Conservation (phyloP, 257 asterid species). For the Cordia subcordata region DNA sequence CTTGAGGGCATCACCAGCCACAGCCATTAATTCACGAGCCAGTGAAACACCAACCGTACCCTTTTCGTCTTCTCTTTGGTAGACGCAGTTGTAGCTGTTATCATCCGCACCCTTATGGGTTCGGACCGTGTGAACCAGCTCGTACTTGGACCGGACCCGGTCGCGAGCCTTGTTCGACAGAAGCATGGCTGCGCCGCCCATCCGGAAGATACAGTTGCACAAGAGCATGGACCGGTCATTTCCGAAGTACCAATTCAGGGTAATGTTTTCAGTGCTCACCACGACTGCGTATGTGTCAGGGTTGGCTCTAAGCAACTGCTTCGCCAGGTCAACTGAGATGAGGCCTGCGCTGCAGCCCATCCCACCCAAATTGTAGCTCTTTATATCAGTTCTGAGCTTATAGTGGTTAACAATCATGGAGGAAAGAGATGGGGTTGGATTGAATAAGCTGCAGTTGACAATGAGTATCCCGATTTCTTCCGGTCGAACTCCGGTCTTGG, state of each 20-base stretch:
- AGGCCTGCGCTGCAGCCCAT: conserved; percentile 66
- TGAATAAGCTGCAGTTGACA: conserved; percentile 48
- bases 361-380: conserved; percentile 45
- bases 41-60: conserved; percentile 39
- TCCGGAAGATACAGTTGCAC: conserved; percentile 43
- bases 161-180: conserved; percentile 39
- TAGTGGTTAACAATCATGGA: conserved; percentile 53
- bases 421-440: conserved; percentile 45
- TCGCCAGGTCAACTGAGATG: conserved; percentile 41
- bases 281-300: conserved; percentile 41
- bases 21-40: conserved; percentile 45
- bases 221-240: conserved; percentile 35
- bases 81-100: conserved; percentile 39
- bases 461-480: conserved; percentile 49
- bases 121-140: conserved; percentile 42
- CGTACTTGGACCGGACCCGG: conserved; percentile 38
- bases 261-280: conserved; percentile 53
- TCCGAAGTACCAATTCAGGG: conserved; percentile 43
- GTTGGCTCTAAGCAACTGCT: conserved; percentile 35
- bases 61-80: conserved; percentile 37
- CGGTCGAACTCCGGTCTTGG: conserved; percentile 28
- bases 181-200: conserved; percentile 54
- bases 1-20: conserved; percentile 45
- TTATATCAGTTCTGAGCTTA: conserved; percentile 35
- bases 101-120: conserved; percentile 49